Evolutionary conservation across 768 basidiomycete genomes (phyloP), one percentile per base, ranked within the genome.

Genomic region (Daedalea quercina): DNA sequence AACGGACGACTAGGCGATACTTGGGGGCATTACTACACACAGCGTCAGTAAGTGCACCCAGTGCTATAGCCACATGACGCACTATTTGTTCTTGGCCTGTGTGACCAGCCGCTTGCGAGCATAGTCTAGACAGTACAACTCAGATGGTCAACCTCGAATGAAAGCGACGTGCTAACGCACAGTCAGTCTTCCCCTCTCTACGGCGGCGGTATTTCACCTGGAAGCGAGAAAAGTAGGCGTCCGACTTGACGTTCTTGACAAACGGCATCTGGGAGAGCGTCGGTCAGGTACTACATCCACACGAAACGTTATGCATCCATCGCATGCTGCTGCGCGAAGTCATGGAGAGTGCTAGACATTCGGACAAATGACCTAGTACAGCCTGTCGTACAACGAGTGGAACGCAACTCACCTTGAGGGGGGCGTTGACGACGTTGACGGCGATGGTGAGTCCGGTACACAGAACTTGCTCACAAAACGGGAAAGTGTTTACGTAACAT

Each of bases 41-140:
- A 20, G 20, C 19, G 42, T 19, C 22, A 24, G 40, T 20, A 50
- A 31, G 20, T n/a, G 17, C 52, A 3, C n/a, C n/a, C n/a, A 13
- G 28, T 8, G 17, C 31, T 33, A 42, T 17, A 53, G 24, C 9
- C 13, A n/a, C 25, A 34, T 50, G 9, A 72, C 83, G 31, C 68
- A 88, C 87, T 96, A 98, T 79, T 98, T 98, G 85, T 97, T 98
- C 82, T 99, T 99, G 54, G 96, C 94, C 80, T 99, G 96, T 54
- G 90, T 84, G 60, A 98, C 84, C 51, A 99, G 82, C 61, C 94
- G 86, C 77, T 97, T 96, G 62, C 96, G 90, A 59, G 96, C 96
- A 65, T 98, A 97, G 81, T 98, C 90, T 93, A 53, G 9, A 25
- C 7, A 50, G 43, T 41, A 51, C 44, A 43, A 24, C n/a, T 47